Evolutionary conservation across 1,284 basidiomycete genomes (phyloP), one percentile per base, ranked within the genome.

Genomic region (Anthracocystis panici-leucophaei): DNA sequence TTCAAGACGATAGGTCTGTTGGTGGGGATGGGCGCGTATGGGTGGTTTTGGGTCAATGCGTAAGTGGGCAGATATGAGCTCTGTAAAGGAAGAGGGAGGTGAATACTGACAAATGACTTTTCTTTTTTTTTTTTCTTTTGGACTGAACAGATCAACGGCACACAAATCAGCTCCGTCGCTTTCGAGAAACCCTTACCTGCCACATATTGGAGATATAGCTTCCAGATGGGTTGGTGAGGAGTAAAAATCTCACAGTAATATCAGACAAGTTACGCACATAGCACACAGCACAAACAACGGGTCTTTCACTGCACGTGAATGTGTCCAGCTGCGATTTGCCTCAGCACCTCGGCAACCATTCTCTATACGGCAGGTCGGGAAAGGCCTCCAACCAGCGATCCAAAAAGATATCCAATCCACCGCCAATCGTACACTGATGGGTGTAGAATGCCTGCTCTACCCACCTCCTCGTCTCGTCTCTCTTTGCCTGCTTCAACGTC

Each of bases 1-100:
- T 66, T 80, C 59, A 75, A 82, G 44, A 78, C 79, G 11, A 70
- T 82, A 20, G 77, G 79, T 12, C 52, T 82, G 55, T 61, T 82
- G 42, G 58, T 81, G 1, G 74, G 71, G 11, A 82, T 82, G 80
- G 80, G 66, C 40, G 60, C 67, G 3, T 67, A 74, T 18, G 80
- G 80, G n/a, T 81, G 76, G 70, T 79, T 71, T 57, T 82, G 80
- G 80, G 78, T 82, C 57, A 79, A 79, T 58, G 79, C 70, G 79
- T 82, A 67, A 72, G 79, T 80, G 7, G 7, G 16, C 18, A 14
- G 11, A 14, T 3, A 12, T 11, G 5, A 38, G 5, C 8, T 25
- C 18, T 40, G 8, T 29, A 20, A 3, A n/a, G 10, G n/a, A 16
- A 25, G 12, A 33, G n/a, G 18, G 18, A 14, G 23, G 25, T 8